phyloP scores from a whole-genome alignment of 176 grass and related monocot species.

The Carex cristatella region DNA sequence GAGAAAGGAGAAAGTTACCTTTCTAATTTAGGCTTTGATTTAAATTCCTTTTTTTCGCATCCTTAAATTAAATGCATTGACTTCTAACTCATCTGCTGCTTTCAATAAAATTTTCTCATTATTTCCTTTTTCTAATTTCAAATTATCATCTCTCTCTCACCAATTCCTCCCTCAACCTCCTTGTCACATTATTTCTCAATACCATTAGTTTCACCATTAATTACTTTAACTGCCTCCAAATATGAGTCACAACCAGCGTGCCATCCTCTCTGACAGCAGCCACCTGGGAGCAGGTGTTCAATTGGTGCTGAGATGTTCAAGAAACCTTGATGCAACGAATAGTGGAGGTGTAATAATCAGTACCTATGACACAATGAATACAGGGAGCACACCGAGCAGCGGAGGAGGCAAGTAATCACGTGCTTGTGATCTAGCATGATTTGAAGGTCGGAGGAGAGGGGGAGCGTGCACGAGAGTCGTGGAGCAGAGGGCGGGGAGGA shows the following conservation, averaged over 20 bases:
- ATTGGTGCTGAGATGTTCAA: no score
- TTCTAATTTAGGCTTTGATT: constrained; percentile 21
- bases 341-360: no score
- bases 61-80: background rate
- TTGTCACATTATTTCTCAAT: constrained; percentile 15
- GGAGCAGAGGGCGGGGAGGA: no score
- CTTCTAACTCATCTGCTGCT: constrained; percentile 1
- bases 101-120: background rate
- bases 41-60: background rate
- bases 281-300: no score
- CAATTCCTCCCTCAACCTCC: background rate
- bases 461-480: no score
- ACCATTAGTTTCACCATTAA: background rate
- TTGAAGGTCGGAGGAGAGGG: no score
- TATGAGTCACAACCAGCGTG: background rate
- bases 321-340: no score
- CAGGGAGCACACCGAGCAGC: no score
- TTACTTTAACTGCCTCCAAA: constrained; percentile 15
- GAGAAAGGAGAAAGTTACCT: constrained; percentile 33
- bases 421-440: no score
- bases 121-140: background rate
- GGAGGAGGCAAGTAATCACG: no score
- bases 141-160: background rate
- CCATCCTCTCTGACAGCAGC: no score
- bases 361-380: no score